Base-by-base conservation (phyloP, 768 basidiomycete genomes). In the Dentipellis fragilis region DNA sequence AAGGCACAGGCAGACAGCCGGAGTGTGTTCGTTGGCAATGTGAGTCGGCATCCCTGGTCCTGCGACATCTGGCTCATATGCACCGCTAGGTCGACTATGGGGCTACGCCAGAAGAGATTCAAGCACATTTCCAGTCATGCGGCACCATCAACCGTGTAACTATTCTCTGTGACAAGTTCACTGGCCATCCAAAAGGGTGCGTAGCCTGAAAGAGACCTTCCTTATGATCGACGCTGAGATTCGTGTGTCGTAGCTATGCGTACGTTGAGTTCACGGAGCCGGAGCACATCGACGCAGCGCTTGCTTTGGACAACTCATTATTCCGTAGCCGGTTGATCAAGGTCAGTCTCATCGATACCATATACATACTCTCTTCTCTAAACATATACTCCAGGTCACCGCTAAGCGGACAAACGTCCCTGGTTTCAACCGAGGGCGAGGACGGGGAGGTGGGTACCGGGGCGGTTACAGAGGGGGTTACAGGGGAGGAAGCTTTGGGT, bases 131-230 rank as follows among this genome's bases (percentile, higher is more conserved):
- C 74, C 89, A 93, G 68, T 86, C 94, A 14, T 98, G 94, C 66
- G 96, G 96, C 6, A 92, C 89, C 14, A 99, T 99, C 71, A 99
- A 99, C 73, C 84, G 96, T 64, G 93, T 99, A 45, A 99, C 96
- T 0, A 99, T 99, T 66, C 84, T 99, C 29, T 98, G 95, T 71
- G 96, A 99, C 80, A 98, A 98, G 74, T 98, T 95, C 71, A 98
- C 95, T 21, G 96, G 96, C 49, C 94, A 97, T 73, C 95, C 96
- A 49, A 97, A 97, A 82, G 96, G 96, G 93, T 93, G 61, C 35
- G 73, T 67, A 51, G 67, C 61, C 3, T 8, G 34, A 29, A 16
- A 52, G 12, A 23, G 12, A 42, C 9, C 47, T 54, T 23, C n/a
- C 54, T 58, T 14, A 40, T 57, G n/a, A 59, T 49, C 50, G 52